A percentile compares a stretch with the other conserved stretches of the same genome.
These are phyloP conservation scores for Trichocomaceae sp. DNA, from an alignment of 2,329 filamentous ascomycete species.

Conservation along the genomic window DNA sequence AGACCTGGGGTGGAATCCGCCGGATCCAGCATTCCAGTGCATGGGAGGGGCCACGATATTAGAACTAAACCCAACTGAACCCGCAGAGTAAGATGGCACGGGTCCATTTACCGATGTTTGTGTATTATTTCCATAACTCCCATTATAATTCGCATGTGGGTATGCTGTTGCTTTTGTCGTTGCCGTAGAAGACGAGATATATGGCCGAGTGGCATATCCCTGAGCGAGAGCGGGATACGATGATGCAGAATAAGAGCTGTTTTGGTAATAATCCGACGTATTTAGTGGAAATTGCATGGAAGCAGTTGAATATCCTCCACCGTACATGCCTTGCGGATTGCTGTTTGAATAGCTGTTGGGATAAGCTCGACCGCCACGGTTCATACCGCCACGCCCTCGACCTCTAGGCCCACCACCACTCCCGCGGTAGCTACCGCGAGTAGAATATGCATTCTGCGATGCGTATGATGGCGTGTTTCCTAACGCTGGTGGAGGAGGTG, in stretches of 20 bases:
- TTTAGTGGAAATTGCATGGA: conserved; percentile 8
- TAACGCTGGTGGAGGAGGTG: conserved; percentile 19
- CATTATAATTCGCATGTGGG: background rate
- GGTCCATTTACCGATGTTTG: background rate
- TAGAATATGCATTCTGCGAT: conserved; percentile 19
- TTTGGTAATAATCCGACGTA: background rate
- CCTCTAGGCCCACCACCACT: conserved; percentile 25
- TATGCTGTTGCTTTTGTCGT: background rate
- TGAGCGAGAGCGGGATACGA: conserved; percentile 17
- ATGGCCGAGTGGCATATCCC: conserved; percentile 17
- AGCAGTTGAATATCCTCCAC: conserved; percentile 23
- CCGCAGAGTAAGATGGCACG: background rate
- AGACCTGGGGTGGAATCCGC: conserved; percentile 40
- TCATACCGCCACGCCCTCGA: conserved; percentile 31
- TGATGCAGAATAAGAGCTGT: background rate
- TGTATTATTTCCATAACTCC: background rate
- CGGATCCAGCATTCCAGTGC: conserved; percentile 45
- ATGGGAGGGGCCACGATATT: conserved; percentile 50
- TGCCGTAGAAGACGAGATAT: background rate
- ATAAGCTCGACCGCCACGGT: conserved; percentile 20
- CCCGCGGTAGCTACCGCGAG: conserved; percentile 21
- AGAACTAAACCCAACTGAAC: conserved; percentile 14
- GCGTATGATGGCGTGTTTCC: conserved; percentile 20
- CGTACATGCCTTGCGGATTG: conserved; percentile 19
- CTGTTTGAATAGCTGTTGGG: conserved; percentile 18